Evolutionary conservation across 2,329 filamentous ascomycete species (phyloP).

Genomic region (Fonsecaea erecta): DNA sequence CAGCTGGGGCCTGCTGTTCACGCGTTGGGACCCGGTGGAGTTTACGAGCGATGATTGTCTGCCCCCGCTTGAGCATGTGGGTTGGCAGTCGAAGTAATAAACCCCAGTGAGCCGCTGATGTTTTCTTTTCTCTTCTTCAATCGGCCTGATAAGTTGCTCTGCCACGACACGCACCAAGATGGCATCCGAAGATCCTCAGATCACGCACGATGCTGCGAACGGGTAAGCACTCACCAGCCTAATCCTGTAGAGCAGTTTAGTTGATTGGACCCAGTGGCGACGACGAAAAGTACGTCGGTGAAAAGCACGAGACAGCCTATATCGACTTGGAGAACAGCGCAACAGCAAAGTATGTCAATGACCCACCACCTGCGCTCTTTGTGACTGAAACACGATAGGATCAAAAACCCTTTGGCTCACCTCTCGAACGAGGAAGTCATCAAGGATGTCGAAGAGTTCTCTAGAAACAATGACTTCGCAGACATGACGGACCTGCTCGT

Average conservation of each 20-base stretch:
- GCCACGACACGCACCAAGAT: conserved; percentile 1
- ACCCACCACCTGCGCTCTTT: neutral
- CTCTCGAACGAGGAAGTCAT: conserved; percentile 46
- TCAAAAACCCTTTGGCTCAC: conserved; percentile 53
- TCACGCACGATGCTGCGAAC: conserved; percentile 14
- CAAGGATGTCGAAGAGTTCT: conserved; percentile 50
- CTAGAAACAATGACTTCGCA: conserved; percentile 46
- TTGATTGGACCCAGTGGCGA: conserved; percentile 16
- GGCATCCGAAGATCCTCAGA: conserved; percentile 18
- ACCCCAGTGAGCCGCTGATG: neutral
- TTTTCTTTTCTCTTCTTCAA: neutral
- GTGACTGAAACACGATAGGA: conserved; percentile 39
- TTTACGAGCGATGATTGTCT: neutral
- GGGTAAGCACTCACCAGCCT: neutral
- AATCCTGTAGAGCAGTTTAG: neutral
- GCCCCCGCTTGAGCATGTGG: conserved; percentile 2
- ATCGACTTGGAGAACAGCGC: conserved; percentile 21
- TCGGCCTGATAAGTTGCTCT: neutral
- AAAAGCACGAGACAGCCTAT: conserved; percentile 20
- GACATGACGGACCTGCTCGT: conserved; percentile 50
- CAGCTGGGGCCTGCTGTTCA: neutral
- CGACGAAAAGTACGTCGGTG: conserved; percentile 26
- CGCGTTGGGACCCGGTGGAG: conserved; percentile 1
- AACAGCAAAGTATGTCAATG: conserved; percentile 24
- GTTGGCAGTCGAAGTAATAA: conserved; percentile 1